Conservation (phyloP, 495 filamentous ascomycete genomes). For the Penicillium coffeae region DNA sequence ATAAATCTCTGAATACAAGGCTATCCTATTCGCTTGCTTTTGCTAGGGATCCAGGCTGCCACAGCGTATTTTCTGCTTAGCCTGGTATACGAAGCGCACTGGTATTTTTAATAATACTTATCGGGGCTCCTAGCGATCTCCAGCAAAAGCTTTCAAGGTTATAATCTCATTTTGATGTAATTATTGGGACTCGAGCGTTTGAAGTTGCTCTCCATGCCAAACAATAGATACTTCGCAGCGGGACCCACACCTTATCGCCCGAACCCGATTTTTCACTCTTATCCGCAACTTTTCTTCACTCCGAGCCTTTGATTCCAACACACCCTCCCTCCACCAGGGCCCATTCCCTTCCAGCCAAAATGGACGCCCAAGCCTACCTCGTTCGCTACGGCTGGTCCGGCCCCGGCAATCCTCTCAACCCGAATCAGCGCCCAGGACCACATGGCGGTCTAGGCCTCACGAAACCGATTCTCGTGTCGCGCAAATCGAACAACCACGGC, state of each 20-base stretch:
- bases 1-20: no score
- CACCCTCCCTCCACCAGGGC: not conserved
- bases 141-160: no score
- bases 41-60: no score
- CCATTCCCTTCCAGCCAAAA: slow-evolving; percentile 20
- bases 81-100: no score
- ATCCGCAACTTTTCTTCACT: slow-evolving; percentile 5
- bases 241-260: slow-evolving; percentile 8
- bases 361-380: slow-evolving; percentile 69
- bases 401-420: slow-evolving; percentile 68
- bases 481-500: slow-evolving; percentile 65
- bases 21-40: no score
- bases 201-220: not conserved
- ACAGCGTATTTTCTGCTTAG: no score
- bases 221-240: not conserved
- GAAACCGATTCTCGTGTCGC: slow-evolving; percentile 63
- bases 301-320: not conserved
- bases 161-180: no score
- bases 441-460: slow-evolving; percentile 61
- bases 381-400: slow-evolving; percentile 76
- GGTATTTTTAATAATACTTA: no score
- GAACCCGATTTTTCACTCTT: slow-evolving; percentile 16
- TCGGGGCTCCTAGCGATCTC: no score
- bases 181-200: not conserved
- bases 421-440: slow-evolving; percentile 55